A percentile compares a stretch with the other conserved stretches of the same genome.
phyloP scores from a whole-genome alignment of 2,329 filamentous ascomycete species.

The Calycina herbarum region DNA sequence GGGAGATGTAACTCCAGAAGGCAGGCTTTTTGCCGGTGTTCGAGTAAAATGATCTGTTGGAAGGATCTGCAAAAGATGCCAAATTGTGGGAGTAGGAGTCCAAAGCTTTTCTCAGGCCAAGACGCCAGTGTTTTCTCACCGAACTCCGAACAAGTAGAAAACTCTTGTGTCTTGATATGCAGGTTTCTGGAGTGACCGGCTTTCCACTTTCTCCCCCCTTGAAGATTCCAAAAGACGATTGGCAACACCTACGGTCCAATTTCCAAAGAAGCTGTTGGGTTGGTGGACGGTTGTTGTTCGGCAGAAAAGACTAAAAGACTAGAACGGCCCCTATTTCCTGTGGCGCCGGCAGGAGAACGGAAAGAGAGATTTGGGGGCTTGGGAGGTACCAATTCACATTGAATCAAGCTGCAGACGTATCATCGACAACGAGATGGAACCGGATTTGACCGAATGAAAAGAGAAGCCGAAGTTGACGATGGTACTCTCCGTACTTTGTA shows the following conservation, averaged over 20 bases:
- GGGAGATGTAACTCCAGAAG: background rate
- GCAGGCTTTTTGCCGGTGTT: background rate
- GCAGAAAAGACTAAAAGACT: background rate
- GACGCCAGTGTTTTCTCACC: too few species aligned
- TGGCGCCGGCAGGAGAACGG: constrained; percentile 5
- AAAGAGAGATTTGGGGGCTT: constrained; percentile 5
- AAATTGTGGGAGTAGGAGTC: background rate
- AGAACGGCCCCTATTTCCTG: background rate
- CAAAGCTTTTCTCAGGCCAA: background rate
- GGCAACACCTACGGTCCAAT: background rate
- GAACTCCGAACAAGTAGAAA: too few species aligned
- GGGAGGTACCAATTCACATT: background rate
- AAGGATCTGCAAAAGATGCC: background rate
- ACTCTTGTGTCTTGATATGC: too few species aligned
- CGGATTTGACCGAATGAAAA: constrained; percentile 6
- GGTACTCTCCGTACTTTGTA: background rate
- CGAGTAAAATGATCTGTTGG: background rate
- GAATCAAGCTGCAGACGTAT: background rate
- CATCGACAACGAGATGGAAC: constrained; percentile 4
- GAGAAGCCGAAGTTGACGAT: constrained; percentile 1
- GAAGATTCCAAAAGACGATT: background rate
- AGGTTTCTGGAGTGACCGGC: background rate
- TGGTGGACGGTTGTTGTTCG: background rate
- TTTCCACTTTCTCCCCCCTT: background rate
- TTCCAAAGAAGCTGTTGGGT: background rate